Evolutionary conservation across 148 eudicot genomes (phyloP).

Genomic region (Chenopodium berlandieri): DNA sequence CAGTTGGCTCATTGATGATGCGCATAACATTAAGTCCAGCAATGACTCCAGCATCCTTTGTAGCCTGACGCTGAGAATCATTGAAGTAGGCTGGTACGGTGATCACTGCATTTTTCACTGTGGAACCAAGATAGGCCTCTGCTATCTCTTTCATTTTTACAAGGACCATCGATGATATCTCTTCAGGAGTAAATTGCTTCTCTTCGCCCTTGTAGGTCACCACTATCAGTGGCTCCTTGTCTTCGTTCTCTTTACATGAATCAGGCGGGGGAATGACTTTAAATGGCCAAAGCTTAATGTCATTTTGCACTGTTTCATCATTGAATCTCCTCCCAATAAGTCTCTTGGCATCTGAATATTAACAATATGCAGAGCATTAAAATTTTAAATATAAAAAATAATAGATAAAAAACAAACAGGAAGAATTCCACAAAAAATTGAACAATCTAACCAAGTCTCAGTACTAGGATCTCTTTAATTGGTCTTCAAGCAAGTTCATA

Average conservation of each 20-base stretch:
- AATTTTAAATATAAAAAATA: background rate
- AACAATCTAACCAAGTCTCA: no score
- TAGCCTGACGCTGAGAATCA: slow-evolving; percentile 33
- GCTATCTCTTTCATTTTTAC: slow-evolving; percentile 25
- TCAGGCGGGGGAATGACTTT: slow-evolving; percentile 6
- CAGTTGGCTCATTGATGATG: slow-evolving; percentile 30
- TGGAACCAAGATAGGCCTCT: slow-evolving; percentile 14
- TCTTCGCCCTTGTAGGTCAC: slow-evolving; percentile 24
- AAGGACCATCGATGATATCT: slow-evolving; percentile 34
- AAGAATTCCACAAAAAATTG: background rate
- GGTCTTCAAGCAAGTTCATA: no score
- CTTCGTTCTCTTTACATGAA: background rate
- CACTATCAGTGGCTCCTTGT: slow-evolving; percentile 24
- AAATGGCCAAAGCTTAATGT: slow-evolving; percentile 19
- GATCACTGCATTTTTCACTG: slow-evolving; percentile 27
- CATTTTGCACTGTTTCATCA: slow-evolving; percentile 10
- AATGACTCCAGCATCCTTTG: slow-evolving; percentile 28
- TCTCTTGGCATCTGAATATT: slow-evolving; percentile 13
- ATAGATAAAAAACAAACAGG: background rate
- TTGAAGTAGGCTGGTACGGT: slow-evolving; percentile 38
- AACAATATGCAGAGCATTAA: background rate
- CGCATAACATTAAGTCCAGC: slow-evolving; percentile 32
- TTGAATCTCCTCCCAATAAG: slow-evolving; percentile 16
- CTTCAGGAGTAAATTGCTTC: slow-evolving; percentile 28
- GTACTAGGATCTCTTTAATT: no score